Conservation (phyloP, 208 protist species). For the Leishmania amazonensis region DNA sequence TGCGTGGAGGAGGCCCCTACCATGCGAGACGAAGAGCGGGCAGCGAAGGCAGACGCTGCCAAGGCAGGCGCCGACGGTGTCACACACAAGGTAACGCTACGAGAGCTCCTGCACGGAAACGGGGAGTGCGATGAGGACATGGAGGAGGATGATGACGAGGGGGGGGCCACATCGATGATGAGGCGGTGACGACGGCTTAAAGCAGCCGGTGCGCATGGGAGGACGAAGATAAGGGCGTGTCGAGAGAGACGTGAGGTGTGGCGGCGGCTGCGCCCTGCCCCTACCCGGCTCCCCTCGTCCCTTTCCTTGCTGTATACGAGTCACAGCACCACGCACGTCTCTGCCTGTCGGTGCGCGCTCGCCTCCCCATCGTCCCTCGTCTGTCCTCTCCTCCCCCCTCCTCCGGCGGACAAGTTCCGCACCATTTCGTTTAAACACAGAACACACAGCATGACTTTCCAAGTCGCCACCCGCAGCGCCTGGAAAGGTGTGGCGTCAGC, state of each 20-base stretch:
- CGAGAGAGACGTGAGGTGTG: neutral
- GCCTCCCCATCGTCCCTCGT: neutral
- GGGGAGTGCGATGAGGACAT: constrained; percentile 8
- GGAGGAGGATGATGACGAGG: constrained; percentile 1
- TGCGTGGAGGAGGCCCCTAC: constrained; percentile 62
- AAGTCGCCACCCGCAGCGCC: neutral
- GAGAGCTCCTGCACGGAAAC: constrained; percentile 23
- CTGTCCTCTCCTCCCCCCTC: neutral
- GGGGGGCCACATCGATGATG: neutral
- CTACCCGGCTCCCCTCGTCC: neutral
- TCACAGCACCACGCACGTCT: neutral
- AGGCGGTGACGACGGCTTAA: neutral
- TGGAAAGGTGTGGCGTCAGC: neutral
- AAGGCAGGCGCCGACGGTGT: constrained; percentile 5
- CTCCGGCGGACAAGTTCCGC: neutral
- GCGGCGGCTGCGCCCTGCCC: neutral
- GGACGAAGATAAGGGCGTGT: neutral
- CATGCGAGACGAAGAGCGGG: constrained; percentile 27
- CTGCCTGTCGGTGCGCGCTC: neutral
- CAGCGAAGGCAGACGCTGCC: constrained; percentile 24
- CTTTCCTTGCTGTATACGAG: neutral
- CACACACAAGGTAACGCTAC: constrained; percentile 15
- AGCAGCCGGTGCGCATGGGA: neutral
- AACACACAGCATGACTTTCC: neutral
- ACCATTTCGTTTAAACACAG: neutral